Evolutionary conservation across 164 flowering plant species (phyloP).

Genomic region (Macadamia tetraphylla): DNA sequence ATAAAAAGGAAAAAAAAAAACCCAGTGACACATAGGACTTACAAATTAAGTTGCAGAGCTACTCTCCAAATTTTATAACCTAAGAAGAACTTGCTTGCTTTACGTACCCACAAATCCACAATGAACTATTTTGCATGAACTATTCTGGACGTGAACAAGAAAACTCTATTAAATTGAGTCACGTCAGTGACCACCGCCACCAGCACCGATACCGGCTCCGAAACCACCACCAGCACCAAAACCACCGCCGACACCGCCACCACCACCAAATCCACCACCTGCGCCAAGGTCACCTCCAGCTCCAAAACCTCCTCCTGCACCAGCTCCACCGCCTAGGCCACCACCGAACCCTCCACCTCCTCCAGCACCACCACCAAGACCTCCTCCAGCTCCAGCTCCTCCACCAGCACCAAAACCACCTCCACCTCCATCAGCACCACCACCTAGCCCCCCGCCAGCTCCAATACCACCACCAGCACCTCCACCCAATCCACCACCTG

Average conservation of each 20-base stretch:
- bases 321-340: slow-evolving; percentile 13
- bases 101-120: no score
- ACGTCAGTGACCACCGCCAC: neutral
- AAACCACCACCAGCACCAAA: neutral
- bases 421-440: neutral
- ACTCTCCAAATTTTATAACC: no score
- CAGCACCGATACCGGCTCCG: neutral
- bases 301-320: slow-evolving; percentile 12
- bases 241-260: slow-evolving; percentile 4
- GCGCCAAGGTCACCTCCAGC: slow-evolving; percentile 4
- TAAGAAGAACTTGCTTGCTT: no score
- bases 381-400: slow-evolving; percentile 8
- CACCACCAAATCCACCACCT: slow-evolving; percentile 7
- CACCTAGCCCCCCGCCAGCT: neutral
- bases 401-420: slow-evolving; percentile 4
- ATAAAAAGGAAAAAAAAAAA: no score
- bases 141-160: no score
- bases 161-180: neutral
- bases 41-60: no score
- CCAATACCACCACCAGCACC: slow-evolving; percentile 12
- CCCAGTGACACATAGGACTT: no score
- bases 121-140: no score
- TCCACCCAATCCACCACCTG: neutral
- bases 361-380: slow-evolving; percentile 4
- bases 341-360: slow-evolving; percentile 10